Evolutionary conservation across 106 monocot species (phyloP), one percentile per base, ranked within the genome.

Genomic region (Acanthochlamys bracteata): DNA sequence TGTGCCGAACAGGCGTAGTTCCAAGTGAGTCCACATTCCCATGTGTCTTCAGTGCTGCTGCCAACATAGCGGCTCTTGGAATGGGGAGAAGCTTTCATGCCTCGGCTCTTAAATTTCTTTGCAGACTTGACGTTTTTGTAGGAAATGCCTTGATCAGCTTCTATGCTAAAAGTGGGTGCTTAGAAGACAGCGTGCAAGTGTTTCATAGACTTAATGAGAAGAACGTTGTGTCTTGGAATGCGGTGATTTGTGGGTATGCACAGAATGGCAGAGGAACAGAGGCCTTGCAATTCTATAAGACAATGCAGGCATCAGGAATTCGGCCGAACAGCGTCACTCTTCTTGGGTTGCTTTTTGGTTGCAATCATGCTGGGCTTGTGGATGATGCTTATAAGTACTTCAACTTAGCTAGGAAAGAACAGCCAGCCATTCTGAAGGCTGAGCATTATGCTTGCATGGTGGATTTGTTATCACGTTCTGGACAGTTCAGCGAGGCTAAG

Each of bases 401-500:
- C 70, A 76, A 46, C 21, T 46, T 57, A 40, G 64, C 69, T 0
- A 71, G 51, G 55, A 61, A 52, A 42, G 78, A 91, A 23, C 68
- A 83, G 8, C 83, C 86, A 3, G 63, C 55, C 56, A 76, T 84
- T 23, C 27, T 91, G 46, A 75, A 53, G 68, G 14, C 91, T 8
- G 83, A 86, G 68, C 91, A 91, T 42, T 86, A 81, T 59, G 83
- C 81, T 24, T 80, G 80, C 54, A 59, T 86, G 47, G 76, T 86
- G 24, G 78, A 81, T 69, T 57, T 91, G 49, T 70, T 91, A 6
- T 70, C 83, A 20, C 75, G 86, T 0, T 73, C 78, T 7, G 78
- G 78, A 55, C 52, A 76, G 21, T 73, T 78, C 14, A 27, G 22
- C 0, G 83, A 81, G 15, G 83, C 76, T 0, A 67, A 78, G 70